Base-by-base conservation (phyloP, 129 eudicot species). In the sunflower (Helianthus annuus) region DNA sequence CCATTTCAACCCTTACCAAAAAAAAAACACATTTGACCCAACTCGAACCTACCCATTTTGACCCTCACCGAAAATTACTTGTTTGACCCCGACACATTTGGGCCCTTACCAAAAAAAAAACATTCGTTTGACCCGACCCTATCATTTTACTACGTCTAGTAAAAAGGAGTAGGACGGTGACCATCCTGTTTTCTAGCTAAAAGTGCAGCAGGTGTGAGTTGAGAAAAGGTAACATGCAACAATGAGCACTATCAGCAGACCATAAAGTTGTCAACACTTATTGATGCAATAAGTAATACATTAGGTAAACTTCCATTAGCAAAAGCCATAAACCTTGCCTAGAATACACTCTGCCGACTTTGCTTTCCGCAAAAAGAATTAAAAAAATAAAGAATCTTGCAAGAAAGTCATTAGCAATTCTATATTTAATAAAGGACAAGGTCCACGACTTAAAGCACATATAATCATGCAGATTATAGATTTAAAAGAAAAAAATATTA, bases 291-390 rank as follows among this genome's bases (percentile, higher is more conserved):
- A 68, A 42, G 46, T 45, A 75, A 71, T 38, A 29, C 55, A 68
- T 72, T 34, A 68, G 80, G 83, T 78, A 69, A 48, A 54, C 65
- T 68, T 82, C 13, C 83, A 82, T 46, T 64, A 73, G 57, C 59
- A 69, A 72, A 73, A 78, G 73, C 59, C 74, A 63, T 53, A 54
- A 58, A 24, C 51, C 49, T 48, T 19, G 6, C 63, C 32, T 48
- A 59, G 51, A 59, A 66, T 68, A 69, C 64, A 63, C 65, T 67
- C 58, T 44, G 61, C 36, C 77, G 66, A 59, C 81, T 61, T 60
- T 54, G 14, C 82, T 73, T 82, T 82, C 76, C 27, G 68, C 49
- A 62, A 49, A 11, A 38, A 16, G n/a, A 67, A 66, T 57, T 40
- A 34, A 67, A 51, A 19, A 12, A 68, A n/a, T 39, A 68, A 15